Evolutionary conservation across 177 flowering plant species (phyloP).

Genomic region (Vitis hybrid): DNA sequence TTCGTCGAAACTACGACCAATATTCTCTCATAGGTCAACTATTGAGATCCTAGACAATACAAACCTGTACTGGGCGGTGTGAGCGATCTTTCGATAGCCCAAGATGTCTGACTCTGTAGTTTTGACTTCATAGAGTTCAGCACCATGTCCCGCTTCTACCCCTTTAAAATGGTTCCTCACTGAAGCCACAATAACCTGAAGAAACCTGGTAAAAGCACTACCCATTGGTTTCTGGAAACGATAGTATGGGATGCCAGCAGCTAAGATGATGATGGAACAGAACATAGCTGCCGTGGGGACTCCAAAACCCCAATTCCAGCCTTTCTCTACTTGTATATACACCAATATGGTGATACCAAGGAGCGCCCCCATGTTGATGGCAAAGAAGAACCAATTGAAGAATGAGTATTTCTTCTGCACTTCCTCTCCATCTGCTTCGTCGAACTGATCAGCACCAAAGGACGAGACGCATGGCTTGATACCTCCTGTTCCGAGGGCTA

Average conservation of each 20-base stretch:
- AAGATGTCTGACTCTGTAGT: slow-evolving; percentile 46
- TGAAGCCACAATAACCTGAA: slow-evolving; percentile 61
- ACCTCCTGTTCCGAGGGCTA: slow-evolving; percentile 77
- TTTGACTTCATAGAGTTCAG: slow-evolving; percentile 44
- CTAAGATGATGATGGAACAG: slow-evolving; percentile 38
- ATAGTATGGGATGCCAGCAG: slow-evolving; percentile 36
- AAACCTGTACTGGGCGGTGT: slow-evolving; percentile 52
- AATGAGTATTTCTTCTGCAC: slow-evolving; percentile 45
- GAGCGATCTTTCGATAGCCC: slow-evolving; percentile 60
- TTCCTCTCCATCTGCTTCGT: slow-evolving; percentile 50
- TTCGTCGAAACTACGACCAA: no score
- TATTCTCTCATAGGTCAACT: no score
- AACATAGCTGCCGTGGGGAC: slow-evolving; percentile 42
- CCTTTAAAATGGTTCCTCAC: slow-evolving; percentile 50
- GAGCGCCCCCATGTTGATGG: slow-evolving; percentile 67
- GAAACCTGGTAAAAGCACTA: slow-evolving; percentile 69
- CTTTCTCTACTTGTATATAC: slow-evolving; percentile 38
- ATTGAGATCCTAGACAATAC: no score
- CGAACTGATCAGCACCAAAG: slow-evolving; percentile 78
- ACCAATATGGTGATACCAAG: slow-evolving; percentile 58
- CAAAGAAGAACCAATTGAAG: slow-evolving; percentile 88
- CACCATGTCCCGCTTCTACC: slow-evolving; percentile 18
- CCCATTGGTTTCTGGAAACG: slow-evolving; percentile 68
- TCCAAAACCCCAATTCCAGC: slow-evolving; percentile 63
- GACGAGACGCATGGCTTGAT: slow-evolving; percentile 75